A percentile compares a stretch with the other conserved stretches of the same genome.
These are phyloP conservation scores for Neohortaea acidophila DNA, from an alignment of 495 filamentous ascomycete species.

Conservation along the genomic window DNA sequence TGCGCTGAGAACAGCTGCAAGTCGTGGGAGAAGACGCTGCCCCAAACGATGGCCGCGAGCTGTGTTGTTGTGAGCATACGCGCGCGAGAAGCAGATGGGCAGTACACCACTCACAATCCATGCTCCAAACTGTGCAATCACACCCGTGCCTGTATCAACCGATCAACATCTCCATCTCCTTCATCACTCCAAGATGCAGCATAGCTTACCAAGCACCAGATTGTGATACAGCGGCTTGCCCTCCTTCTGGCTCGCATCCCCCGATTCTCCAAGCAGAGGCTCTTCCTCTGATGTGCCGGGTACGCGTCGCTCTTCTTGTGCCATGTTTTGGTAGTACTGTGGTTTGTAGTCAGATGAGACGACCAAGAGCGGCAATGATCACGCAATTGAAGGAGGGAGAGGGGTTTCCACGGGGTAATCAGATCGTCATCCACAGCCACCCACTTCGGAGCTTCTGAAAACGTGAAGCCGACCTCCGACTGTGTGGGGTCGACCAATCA, in stretches of 20 bases:
- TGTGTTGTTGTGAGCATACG: conserved; percentile 25
- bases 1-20: conserved; percentile 69
- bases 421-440: too few species aligned
- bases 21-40: conserved; percentile 48
- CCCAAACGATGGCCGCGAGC: conserved; percentile 60
- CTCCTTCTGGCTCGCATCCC: conserved; percentile 56
- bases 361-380: too few species aligned
- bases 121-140: conserved; percentile 50
- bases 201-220: conserved; percentile 50
- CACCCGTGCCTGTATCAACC: conserved; percentile 43
- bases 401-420: too few species aligned
- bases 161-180: too few species aligned
- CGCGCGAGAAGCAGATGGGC: too few species aligned
- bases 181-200: too few species aligned
- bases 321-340: too few species aligned
- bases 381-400: too few species aligned
- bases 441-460: too few species aligned
- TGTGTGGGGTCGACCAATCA: too few species aligned
- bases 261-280: conserved; percentile 22
- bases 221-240: conserved; percentile 50
- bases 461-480: too few species aligned
- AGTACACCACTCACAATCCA: conserved; percentile 54
- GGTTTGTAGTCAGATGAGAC: too few species aligned
- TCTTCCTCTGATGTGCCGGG: conserved; percentile 9
- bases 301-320: conserved; percentile 7